phyloP scores from a whole-genome alignment of 306 rosid species.

The Cyclanthera cordifolia region DNA sequence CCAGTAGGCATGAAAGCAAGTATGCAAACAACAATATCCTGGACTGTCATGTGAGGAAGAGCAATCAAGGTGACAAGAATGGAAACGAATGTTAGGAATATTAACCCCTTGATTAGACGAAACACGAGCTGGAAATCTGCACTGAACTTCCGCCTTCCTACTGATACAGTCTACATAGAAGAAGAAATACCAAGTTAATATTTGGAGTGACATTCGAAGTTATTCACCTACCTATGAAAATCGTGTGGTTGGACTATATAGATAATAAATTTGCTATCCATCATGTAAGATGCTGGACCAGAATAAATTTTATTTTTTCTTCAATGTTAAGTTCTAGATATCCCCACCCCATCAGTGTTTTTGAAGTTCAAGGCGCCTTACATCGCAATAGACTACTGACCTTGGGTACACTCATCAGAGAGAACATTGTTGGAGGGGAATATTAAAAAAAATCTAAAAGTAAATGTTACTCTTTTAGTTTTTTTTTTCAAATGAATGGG shows the following conservation, averaged over 20 bases:
- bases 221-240: not conserved
- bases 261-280: not conserved
- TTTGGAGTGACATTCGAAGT: not conserved
- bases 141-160: conserved; percentile 83
- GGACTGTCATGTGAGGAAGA: conserved; percentile 76
- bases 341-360: not conserved
- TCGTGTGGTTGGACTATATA: not conserved
- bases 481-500: too few species aligned
- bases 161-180: conserved; percentile 62
- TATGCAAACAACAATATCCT: conserved; percentile 81
- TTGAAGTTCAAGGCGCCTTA: too few species aligned
- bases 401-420: too few species aligned
- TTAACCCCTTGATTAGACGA: conserved; percentile 82
- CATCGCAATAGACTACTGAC: too few species aligned
- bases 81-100: conserved; percentile 68
- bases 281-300: not conserved
- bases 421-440: too few species aligned
- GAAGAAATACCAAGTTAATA: not conserved
- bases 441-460: too few species aligned
- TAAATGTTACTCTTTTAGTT: too few species aligned
- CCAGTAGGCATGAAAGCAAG: conserved; percentile 99
- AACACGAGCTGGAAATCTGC: conserved; percentile 87
- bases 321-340: not conserved
- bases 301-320: not conserved
- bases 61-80: conserved; percentile 69